Percentiles rank a stretch among this genome's conserved stretches.
These are phyloP conservation scores for Phanerochaete sordida DNA, from an alignment of 768 basidiomycete genomes.

Conservation along the genomic window DNA sequence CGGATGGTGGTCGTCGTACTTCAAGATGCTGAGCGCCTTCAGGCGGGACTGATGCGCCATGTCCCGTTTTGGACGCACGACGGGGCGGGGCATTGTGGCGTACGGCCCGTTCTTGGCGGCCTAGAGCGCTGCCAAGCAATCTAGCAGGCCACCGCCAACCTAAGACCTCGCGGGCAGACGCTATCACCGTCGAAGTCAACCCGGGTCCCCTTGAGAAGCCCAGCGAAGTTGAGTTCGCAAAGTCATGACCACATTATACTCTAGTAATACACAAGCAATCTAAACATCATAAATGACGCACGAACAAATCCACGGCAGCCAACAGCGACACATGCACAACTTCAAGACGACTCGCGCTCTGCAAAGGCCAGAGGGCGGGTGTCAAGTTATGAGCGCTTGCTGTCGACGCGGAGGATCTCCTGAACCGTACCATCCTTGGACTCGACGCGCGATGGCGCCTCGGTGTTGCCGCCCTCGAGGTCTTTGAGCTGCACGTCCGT, in stretches of 20 bases:
- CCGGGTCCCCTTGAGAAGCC: too few relatives aligned
- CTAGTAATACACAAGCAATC: not conserved
- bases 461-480: constrained; percentile 4
- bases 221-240: too few relatives aligned
- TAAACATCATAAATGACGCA: not conserved
- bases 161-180: too few relatives aligned
- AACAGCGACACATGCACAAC: not conserved
- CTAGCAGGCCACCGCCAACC: too few relatives aligned
- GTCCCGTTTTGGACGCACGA: not conserved
- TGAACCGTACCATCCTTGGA: constrained; percentile 8
- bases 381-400: constrained; percentile 1
- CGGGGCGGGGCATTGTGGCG: too few relatives aligned
- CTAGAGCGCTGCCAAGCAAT: too few relatives aligned
- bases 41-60: not conserved
- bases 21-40: too few relatives aligned
- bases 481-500: constrained; percentile 9
- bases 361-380: not conserved
- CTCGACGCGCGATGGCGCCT: not conserved
- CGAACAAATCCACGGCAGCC: not conserved
- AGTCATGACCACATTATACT: not conserved
- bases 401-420: constrained; percentile 6
- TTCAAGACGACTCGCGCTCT: not conserved
- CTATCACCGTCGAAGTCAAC: too few relatives aligned
- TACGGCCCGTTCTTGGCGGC: not conserved
- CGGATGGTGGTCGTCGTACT: too few relatives aligned